Conservation (phyloP, 2,329 filamentous ascomycete genomes). For the Phialemoniopsis sp. region DNA sequence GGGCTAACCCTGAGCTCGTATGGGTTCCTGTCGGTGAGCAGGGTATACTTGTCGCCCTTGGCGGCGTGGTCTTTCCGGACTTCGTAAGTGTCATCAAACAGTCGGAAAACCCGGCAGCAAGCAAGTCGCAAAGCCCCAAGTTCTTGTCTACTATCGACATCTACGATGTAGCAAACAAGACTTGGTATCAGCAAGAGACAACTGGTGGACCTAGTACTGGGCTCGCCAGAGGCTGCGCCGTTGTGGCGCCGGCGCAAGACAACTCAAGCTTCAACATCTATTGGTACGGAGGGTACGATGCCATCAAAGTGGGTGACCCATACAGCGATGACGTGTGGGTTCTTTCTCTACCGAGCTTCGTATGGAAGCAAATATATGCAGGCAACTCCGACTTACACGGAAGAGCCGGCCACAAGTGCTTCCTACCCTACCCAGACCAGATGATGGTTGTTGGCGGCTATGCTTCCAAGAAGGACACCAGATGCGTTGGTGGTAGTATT, state of each 20-base stretch:
- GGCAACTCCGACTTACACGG: conserved; percentile 45
- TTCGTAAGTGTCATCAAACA: conserved; percentile 24
- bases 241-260: conserved; percentile 68
- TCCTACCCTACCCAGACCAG: conserved; percentile 72
- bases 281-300: conserved; percentile 75
- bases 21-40: conserved; percentile 75
- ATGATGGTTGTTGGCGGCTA: conserved; percentile 77
- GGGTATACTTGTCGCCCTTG: conserved; percentile 73
- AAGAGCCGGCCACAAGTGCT: conserved; percentile 71
- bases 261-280: conserved; percentile 77
- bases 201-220: conserved; percentile 51
- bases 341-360: conserved; percentile 74
- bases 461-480: conserved; percentile 12
- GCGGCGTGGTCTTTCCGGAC: conserved; percentile 64
- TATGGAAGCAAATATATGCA: conserved; percentile 58
- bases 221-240: conserved; percentile 66
- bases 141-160: conserved; percentile 66
- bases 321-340: conserved; percentile 74
- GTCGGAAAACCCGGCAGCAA: conserved; percentile 28
- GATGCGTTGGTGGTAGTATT: conserved; percentile 47
- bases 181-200: conserved; percentile 68
- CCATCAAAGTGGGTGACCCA: conserved; percentile 28
- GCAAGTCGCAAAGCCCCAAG: conserved; percentile 57
- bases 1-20: conserved; percentile 61
- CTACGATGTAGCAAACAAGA: conserved; percentile 66